phyloP scores from a whole-genome alignment of 495 filamentous ascomycete genomes.

The Podospora appendiculata region DNA sequence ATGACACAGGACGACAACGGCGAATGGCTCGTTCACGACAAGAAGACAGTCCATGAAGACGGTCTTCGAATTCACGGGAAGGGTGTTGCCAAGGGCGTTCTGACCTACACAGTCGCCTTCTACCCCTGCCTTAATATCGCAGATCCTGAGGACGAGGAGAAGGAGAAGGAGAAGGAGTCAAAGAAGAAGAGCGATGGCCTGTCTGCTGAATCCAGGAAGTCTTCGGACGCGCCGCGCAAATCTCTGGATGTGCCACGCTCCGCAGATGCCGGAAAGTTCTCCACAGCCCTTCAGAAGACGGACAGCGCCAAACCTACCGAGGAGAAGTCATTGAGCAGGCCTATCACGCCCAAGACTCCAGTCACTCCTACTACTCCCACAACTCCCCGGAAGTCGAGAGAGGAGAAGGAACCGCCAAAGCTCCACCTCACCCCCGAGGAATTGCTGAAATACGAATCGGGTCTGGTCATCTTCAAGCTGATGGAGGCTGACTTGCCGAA shows the following conservation, averaged over 20 bases:
- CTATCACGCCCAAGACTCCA: constrained; percentile 30
- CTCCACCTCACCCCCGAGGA: constrained; percentile 71
- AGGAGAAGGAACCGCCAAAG: constrained; percentile 59
- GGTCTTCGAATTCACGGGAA: constrained; percentile 59
- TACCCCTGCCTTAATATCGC: constrained; percentile 80
- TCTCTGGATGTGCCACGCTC: constrained; percentile 29
- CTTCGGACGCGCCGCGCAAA: constrained; percentile 9
- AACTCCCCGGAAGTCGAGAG: constrained; percentile 46
- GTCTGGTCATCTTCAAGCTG: constrained; percentile 89
- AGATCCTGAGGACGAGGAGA: constrained; percentile 85
- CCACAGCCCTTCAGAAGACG: constrained; percentile 22
- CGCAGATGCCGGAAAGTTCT: constrained; percentile 30
- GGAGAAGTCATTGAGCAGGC: constrained; percentile 6
- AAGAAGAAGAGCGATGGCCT: constrained; percentile 6
- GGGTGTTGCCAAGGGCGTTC: constrained; percentile 63
- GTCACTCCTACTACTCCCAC: constrained; percentile 21
- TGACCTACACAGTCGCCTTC: constrained; percentile 83
- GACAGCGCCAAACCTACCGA: constrained; percentile 15
- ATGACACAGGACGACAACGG: constrained; percentile 69
- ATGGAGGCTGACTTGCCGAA: constrained; percentile 78
- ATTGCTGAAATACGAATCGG: constrained; percentile 76
- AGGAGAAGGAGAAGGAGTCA: constrained; percentile 31
- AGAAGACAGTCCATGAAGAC: constrained; percentile 53
- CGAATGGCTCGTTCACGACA: constrained; percentile 73
- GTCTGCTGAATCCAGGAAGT: constrained; percentile 25